These are phyloP conservation scores for Isatis lusitanica DNA, from an alignment of 441 rosid genomes.

Conservation along the genomic window DNA sequence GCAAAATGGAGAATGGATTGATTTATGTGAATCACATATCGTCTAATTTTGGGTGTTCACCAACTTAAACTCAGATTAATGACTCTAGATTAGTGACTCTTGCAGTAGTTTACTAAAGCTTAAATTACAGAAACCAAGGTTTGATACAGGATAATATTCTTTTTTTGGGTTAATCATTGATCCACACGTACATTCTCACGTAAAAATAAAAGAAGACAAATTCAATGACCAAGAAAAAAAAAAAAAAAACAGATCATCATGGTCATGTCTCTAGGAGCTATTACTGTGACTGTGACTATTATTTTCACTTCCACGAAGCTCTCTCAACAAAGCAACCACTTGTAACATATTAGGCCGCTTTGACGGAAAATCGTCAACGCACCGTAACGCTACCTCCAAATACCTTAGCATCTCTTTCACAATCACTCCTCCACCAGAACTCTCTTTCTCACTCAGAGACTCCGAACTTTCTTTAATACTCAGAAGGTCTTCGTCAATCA, in stretches of 20 bases:
- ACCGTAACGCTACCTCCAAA: constrained; percentile 77
- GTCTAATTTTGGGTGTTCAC: not conserved
- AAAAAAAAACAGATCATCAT: not conserved
- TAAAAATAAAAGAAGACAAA: not conserved
- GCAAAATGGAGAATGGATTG: no score
- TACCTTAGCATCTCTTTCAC: constrained; percentile 86
- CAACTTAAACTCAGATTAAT: not conserved
- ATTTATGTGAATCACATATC: not conserved
- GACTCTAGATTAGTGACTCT: no score
- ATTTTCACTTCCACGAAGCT: constrained; percentile 44
- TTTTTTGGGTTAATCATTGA: not conserved
- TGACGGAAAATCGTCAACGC: constrained; percentile 93
- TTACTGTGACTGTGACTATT: constrained; percentile 28
- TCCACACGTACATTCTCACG: constrained; percentile 19
- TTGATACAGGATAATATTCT: not conserved
- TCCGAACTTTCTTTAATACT: constrained; percentile 50
- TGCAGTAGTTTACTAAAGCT: not conserved
- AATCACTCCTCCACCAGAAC: constrained; percentile 50
- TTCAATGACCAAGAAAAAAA: not conserved
- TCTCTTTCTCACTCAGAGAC: constrained; percentile 49
- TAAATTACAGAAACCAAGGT: not conserved
- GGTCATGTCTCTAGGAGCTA: constrained; percentile 19
- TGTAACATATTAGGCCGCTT: constrained; percentile 89
- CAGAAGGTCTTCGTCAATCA: constrained; percentile 74
- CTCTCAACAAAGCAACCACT: constrained; percentile 86